A percentile compares a stretch with the other conserved stretches of the same genome.
Conservation (phyloP, 306 rosid species). For the Amphicarpaea edgeworthii region DNA sequence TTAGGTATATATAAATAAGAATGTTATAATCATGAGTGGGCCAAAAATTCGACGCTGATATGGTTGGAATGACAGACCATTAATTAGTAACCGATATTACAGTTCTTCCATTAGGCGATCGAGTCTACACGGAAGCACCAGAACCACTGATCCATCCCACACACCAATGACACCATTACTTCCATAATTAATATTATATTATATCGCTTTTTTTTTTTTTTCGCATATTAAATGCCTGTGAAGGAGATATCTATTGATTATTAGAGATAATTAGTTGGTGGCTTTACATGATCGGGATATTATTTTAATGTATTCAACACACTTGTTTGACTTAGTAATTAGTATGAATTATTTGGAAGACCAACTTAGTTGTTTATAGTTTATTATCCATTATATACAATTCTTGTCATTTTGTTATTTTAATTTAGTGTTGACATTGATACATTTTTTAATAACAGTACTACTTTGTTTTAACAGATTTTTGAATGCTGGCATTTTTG, state of each 20-base stretch:
- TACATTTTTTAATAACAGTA: neutral
- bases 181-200: neutral
- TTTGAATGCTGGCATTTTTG: conserved; percentile 91
- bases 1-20: neutral
- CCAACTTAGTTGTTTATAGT: neutral
- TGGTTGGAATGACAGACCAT: neutral
- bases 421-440: neutral
- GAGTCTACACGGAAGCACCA: conserved; percentile 1
- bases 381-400: neutral
- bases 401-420: neutral
- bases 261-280: conserved; percentile 2
- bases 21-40: conserved; percentile 18
- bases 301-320: neutral
- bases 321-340: conserved; percentile 20
- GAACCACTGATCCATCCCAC: conserved; percentile 25
- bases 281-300: neutral
- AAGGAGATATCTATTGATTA: neutral
- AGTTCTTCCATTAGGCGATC: conserved; percentile 15
- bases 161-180: no score
- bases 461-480: conserved; percentile 57
- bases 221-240: neutral
- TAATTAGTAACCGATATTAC: conserved; percentile 47
- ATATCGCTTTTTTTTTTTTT: neutral
- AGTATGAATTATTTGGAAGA: neutral
- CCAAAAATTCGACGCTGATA: neutral